These are phyloP conservation scores for Aspergillus nomiae DNA, from an alignment of 2,329 filamentous ascomycete genomes.

Conservation along the genomic window DNA sequence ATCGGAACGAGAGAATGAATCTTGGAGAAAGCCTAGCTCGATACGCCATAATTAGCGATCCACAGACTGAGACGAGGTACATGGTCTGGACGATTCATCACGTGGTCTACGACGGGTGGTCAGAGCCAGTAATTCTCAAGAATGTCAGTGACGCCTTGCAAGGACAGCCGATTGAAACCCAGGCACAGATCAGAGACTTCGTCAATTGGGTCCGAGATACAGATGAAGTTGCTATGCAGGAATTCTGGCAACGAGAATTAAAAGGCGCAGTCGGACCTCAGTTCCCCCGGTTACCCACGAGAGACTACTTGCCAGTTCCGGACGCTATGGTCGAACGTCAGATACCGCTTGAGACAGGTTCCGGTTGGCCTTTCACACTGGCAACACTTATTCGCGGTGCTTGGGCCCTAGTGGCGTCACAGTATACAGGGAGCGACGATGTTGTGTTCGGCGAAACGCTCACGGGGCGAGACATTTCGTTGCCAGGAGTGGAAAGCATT, in stretches of 20 bases:
- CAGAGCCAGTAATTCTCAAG: slow-evolving; percentile 40
- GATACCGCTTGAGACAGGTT: slow-evolving; percentile 28
- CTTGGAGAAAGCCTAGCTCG: slow-evolving; percentile 39
- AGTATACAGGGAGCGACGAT: slow-evolving; percentile 49
- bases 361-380: slow-evolving; percentile 42
- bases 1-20: slow-evolving; percentile 32
- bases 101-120: slow-evolving; percentile 55
- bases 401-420: slow-evolving; percentile 50
- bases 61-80: slow-evolving; percentile 31
- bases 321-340: slow-evolving; percentile 49
- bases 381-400: slow-evolving; percentile 52
- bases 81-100: slow-evolving; percentile 56
- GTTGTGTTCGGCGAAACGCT: slow-evolving; percentile 54
- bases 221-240: slow-evolving; percentile 42
- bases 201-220: slow-evolving; percentile 50
- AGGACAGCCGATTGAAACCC: slow-evolving; percentile 17
- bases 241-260: slow-evolving; percentile 53
- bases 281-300: slow-evolving; percentile 52
- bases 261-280: slow-evolving; percentile 49
- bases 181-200: slow-evolving; percentile 48
- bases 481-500: slow-evolving; percentile 51
- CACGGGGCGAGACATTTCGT: slow-evolving; percentile 49
- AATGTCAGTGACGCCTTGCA: slow-evolving; percentile 33
- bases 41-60: slow-evolving; percentile 35
- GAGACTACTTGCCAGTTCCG: slow-evolving; percentile 49